Evolutionary conservation across 192 early-diverging fungal genomes (phyloP).

Genomic region (Allomyces macrogynus): DNA sequence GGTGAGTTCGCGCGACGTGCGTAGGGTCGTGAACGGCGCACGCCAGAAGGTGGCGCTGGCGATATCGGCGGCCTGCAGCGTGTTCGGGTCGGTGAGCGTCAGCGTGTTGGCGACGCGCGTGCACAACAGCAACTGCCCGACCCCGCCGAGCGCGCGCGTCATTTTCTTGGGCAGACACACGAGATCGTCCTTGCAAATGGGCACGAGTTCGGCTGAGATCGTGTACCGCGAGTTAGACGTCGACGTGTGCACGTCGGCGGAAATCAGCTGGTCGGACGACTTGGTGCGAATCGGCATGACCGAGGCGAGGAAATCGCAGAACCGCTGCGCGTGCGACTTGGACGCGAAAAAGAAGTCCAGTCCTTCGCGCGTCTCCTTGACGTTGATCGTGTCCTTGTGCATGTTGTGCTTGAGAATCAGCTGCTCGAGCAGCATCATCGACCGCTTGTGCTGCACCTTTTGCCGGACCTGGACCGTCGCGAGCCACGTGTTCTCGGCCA

Average conservation of each 20-base stretch:
- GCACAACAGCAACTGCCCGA: slow-evolving; percentile 63
- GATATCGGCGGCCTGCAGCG: slow-evolving; percentile 53
- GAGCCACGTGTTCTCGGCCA: slow-evolving; percentile 96
- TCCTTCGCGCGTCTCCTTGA: slow-evolving; percentile 88
- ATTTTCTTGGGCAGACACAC: slow-evolving; percentile 67
- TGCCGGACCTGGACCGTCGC: slow-evolving; percentile 93
- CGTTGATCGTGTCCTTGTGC: slow-evolving; percentile 92
- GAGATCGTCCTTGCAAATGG: slow-evolving; percentile 92
- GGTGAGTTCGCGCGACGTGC: slow-evolving; percentile 55
- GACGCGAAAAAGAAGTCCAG: slow-evolving; percentile 89
- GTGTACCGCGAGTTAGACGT: slow-evolving; percentile 92
- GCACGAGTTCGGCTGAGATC: slow-evolving; percentile 85
- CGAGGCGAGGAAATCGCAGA: slow-evolving; percentile 79
- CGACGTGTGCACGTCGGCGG: slow-evolving; percentile 75
- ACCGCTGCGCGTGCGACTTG: slow-evolving; percentile 75
- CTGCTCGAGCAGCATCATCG: slow-evolving; percentile 94
- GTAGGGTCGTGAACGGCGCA: slow-evolving; percentile 49
- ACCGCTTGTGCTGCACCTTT: slow-evolving; percentile 93
- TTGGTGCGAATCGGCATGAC: slow-evolving; percentile 76
- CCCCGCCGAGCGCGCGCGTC: slow-evolving; percentile 64
- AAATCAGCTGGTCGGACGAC: slow-evolving; percentile 85
- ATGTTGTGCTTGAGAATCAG: slow-evolving; percentile 95
- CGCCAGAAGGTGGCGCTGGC: slow-evolving; percentile 68
- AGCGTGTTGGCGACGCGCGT: slow-evolving; percentile 71
- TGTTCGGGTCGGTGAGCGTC: slow-evolving; percentile 70